phyloP scores from a whole-genome alignment of 306 rosid species.

The Prunus fruticosa region DNA sequence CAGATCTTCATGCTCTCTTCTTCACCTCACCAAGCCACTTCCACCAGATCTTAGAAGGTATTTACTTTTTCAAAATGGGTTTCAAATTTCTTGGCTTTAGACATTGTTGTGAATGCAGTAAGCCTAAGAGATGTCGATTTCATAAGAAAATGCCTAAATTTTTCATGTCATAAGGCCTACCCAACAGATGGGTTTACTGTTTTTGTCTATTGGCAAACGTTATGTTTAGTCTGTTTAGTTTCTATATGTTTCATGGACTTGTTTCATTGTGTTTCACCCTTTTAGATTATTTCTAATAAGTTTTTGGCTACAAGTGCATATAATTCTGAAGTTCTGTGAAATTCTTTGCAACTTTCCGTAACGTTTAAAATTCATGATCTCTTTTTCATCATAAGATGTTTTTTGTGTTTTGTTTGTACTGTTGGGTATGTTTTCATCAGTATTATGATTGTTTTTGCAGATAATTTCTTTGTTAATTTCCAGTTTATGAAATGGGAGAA shows the following conservation, averaged over 20 bases:
- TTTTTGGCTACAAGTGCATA: no score
- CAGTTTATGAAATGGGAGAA: no score
- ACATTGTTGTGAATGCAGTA: not conserved
- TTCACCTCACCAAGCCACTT: not conserved
- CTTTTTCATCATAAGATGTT: no score
- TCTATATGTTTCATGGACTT: not conserved
- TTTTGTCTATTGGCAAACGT: not conserved
- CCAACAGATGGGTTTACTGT: not conserved
- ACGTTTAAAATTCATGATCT: no score
- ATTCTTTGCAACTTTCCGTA: no score
- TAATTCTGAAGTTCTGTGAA: no score
- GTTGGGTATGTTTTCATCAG: no score
- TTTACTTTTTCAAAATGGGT: not conserved
- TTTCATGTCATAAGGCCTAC: not conserved
- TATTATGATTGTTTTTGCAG: no score
- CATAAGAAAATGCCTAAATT: no score
- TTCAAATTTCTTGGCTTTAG: not conserved
- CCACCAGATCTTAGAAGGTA: not conserved
- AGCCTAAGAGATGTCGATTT: not conserved
- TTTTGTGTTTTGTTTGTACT: no score
- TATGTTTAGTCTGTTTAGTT: not conserved
- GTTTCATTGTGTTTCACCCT: not conserved
- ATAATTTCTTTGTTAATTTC: no score
- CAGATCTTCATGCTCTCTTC: not conserved
- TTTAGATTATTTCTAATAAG: not conserved